phyloP scores from a whole-genome alignment of 2,329 filamentous ascomycete species.

The Macroventuria anomochaeta region DNA sequence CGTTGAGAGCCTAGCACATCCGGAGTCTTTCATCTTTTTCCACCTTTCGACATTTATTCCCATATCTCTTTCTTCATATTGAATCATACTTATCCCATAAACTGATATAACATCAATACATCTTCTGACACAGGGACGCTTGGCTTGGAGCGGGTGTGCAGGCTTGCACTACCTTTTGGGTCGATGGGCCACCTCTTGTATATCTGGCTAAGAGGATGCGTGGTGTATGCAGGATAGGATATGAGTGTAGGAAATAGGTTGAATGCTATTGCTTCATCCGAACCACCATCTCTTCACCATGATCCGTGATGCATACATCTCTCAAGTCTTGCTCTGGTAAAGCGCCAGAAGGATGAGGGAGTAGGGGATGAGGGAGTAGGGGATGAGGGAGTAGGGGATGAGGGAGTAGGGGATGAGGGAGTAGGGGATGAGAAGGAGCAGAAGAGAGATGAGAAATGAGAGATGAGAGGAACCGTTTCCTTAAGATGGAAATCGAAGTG shows the following conservation, averaged over 20 bases:
- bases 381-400: too few species aligned
- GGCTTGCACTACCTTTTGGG: conserved; percentile 1
- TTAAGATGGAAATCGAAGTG: neutral
- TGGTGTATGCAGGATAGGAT: conserved; percentile 3
- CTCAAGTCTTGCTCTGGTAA: too few species aligned
- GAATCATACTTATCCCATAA: conserved; percentile 15
- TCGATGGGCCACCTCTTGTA: conserved; percentile 13
- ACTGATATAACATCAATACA: conserved; percentile 16
- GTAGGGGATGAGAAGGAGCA: too few species aligned
- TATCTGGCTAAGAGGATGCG: conserved; percentile 7
- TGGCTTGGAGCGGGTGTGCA: conserved; percentile 8
- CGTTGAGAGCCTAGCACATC: conserved; percentile 46
- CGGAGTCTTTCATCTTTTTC: conserved; percentile 7
- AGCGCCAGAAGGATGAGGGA: too few species aligned
- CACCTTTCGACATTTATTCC: conserved; percentile 2
- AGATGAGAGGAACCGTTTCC: neutral
- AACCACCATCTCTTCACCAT: neutral
- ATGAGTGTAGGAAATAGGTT: conserved; percentile 14
- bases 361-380: too few species aligned
- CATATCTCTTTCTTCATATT: conserved; percentile 14
- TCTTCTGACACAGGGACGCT: conserved; percentile 12
- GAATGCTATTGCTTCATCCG: conserved; percentile 16
- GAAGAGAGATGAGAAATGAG: neutral
- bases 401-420: too few species aligned
- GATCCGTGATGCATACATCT: neutral